Evolutionary conservation across 2,329 filamentous ascomycete genomes (phyloP).

Genomic region (Salinomyces thailandicus): DNA sequence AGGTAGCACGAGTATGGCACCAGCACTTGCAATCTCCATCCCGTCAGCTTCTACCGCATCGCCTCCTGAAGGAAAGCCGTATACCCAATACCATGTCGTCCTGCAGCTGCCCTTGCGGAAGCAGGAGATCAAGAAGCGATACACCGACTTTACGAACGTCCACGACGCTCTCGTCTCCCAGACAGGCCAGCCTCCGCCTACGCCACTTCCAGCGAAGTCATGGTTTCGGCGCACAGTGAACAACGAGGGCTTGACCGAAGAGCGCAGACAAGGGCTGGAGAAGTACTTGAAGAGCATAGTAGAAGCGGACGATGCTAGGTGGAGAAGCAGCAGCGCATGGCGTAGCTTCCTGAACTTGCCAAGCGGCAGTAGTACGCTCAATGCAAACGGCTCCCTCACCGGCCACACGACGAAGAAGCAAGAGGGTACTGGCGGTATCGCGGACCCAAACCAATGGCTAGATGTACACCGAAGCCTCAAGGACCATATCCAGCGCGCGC

Average conservation of each 20-base stretch:
- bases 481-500: constrained; percentile 55
- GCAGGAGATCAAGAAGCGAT: constrained; percentile 68
- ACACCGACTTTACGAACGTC: constrained; percentile 65
- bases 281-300: constrained; percentile 63
- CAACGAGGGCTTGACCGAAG: constrained; percentile 58
- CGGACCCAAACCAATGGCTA: constrained; percentile 55
- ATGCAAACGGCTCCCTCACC: constrained; percentile 25
- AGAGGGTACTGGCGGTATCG: constrained; percentile 29
- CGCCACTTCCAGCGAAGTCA: constrained; percentile 58
- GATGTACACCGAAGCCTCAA: constrained; percentile 68
- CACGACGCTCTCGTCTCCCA: constrained; percentile 51
- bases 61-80: constrained; percentile 49
- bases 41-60: constrained; percentile 40
- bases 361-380: constrained; percentile 29
- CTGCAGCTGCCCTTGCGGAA: constrained; percentile 66
- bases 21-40: constrained; percentile 36
- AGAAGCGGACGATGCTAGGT: constrained; percentile 60
- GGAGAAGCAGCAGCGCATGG: constrained; percentile 65
- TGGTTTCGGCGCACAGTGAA: constrained; percentile 67
- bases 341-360: constrained; percentile 63
- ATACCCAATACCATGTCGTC: constrained; percentile 68
- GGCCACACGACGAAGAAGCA: constrained; percentile 23
- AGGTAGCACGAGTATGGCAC: constrained; percentile 34
- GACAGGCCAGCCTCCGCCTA: constrained; percentile 54
- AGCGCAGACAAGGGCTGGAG: constrained; percentile 59